Evolutionary conservation across 208 protist species (phyloP), one percentile per base, ranked within the genome.

Genomic region (Blechomonas ayalai): DNA sequence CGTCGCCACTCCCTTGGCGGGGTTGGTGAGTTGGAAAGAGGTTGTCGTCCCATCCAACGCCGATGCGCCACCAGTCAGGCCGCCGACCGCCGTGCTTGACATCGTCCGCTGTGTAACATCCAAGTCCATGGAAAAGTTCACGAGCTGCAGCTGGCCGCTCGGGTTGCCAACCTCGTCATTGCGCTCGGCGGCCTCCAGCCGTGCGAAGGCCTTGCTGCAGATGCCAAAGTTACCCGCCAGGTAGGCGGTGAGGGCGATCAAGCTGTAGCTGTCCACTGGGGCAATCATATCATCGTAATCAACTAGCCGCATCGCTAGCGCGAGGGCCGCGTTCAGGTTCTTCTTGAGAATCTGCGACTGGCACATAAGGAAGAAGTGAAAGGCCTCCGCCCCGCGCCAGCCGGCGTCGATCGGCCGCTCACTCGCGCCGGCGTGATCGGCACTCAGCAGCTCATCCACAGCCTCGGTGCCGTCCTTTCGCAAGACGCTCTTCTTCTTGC

Each of bases 371-470:
- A 95, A 91, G 52, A 93, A 98, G 66, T 98, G 96, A 64, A 90
- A 97, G 12, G 95, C 96, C 72, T 98, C 92, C 3, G 95, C 95
- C 10, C 89, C 90, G 35, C 82, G 74, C 92, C 95, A 97, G 9
- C 89, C 76, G 13, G 80, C 80, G 52, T 95, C 88, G 10, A 95
- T 65, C 20, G 72, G 70, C 40, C 82, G 73, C 60, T 92, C 81
- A 24, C 69, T 57, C 39, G 69, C 79, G 22, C 75, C 58, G 25
- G 63, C 49, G 34, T 32, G 34, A 46, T 96, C 93, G n/a, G 72
- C 73, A 33, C 64, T 46, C 27, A 96, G 65, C 45, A 95, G 61
- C 28, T 73, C 76, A 35, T 90, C 59, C 25, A 92, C 82, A 9
- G 73, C 81, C 34, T 80, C 58, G 15, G 52, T 38, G 27, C 76